phyloP scores from a whole-genome alignment of 805 yeast genomes.

The Danielia oregonensis region DNA sequence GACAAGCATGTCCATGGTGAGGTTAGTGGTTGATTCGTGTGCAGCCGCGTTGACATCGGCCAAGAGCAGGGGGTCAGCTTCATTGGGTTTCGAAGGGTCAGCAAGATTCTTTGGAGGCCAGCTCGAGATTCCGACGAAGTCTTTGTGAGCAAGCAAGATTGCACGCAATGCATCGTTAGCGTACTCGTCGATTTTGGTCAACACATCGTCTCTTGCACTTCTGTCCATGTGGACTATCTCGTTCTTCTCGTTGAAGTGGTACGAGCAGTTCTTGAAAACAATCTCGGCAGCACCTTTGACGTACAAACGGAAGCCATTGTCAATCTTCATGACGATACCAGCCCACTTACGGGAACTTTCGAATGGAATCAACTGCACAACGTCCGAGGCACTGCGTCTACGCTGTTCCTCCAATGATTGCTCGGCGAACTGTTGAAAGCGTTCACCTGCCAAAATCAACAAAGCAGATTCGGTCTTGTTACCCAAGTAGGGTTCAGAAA shows the following conservation, averaged over 20 bases:
- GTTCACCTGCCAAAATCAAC: conserved; percentile 59
- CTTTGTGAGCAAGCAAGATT: conserved; percentile 80
- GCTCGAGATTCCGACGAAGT: conserved; percentile 41
- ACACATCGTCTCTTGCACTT: conserved; percentile 23
- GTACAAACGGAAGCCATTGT: conserved; percentile 53
- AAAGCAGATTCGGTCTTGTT: conserved; percentile 94
- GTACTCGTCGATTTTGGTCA: conserved; percentile 43
- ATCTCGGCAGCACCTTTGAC: conserved; percentile 96
- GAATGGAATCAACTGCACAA: conserved; percentile 80
- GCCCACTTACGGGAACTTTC: conserved; percentile 94
- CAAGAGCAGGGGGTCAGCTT: conserved; percentile 40
- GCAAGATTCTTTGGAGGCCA: conserved; percentile 70
- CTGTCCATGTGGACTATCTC: conserved; percentile 28
- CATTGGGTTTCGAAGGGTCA: conserved; percentile 23
- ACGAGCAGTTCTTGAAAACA: conserved; percentile 58
- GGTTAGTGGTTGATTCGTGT: conserved; percentile 20
- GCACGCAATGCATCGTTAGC: conserved; percentile 86
- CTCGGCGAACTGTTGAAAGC: conserved; percentile 44
- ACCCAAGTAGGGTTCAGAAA: conserved; percentile 70
- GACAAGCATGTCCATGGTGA: conserved; percentile 54
- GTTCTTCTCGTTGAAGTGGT: conserved; percentile 24
- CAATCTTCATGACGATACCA: conserved; percentile 61
- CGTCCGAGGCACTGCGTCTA: conserved; percentile 18
- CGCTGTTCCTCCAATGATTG: conserved; percentile 43
- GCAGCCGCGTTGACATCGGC: conserved; percentile 17